Conservation (phyloP, 441 rosid genomes). For the Euphorbia schlechtendalii region DNA sequence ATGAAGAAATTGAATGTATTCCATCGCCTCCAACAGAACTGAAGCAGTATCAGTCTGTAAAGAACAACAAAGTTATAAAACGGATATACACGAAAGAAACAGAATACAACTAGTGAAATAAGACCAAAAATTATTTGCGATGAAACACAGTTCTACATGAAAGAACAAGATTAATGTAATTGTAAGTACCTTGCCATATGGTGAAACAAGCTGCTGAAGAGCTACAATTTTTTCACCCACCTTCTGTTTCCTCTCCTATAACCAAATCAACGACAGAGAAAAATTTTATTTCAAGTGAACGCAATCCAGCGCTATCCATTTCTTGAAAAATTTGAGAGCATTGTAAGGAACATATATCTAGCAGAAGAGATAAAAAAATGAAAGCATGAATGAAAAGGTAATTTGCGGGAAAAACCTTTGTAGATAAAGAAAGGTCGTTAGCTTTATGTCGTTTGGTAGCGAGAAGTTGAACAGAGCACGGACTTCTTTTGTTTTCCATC, state of each 20-base stretch:
- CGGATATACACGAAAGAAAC: neutral
- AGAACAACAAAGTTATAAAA: constrained; percentile 1
- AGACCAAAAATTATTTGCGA: too few relatives aligned
- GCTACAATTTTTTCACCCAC: constrained; percentile 73
- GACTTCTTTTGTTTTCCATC: constrained; percentile 77
- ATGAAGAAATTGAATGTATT: constrained; percentile 83
- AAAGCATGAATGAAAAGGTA: too few relatives aligned
- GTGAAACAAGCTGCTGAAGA: constrained; percentile 94
- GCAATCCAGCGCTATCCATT: too few relatives aligned
- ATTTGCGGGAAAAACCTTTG: constrained; percentile 45
- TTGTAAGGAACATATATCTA: too few relatives aligned
- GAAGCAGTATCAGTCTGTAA: constrained; percentile 97
- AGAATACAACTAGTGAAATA: too few relatives aligned
- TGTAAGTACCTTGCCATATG: constrained; percentile 98
- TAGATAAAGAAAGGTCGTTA: constrained; percentile 45
- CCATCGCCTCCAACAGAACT: constrained; percentile 76
- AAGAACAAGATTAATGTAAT: neutral
- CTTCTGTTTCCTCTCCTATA: constrained; percentile 81
- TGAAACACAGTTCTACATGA: neutral
- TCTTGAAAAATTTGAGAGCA: too few relatives aligned
- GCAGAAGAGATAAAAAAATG: too few relatives aligned
- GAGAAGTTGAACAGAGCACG: constrained; percentile 62
- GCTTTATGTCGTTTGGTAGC: constrained; percentile 71
- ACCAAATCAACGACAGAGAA: too few relatives aligned
- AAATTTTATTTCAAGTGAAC: too few relatives aligned